Conservation (phyloP, 495 filamentous ascomycete genomes). For the Collariella sp. region DNA sequence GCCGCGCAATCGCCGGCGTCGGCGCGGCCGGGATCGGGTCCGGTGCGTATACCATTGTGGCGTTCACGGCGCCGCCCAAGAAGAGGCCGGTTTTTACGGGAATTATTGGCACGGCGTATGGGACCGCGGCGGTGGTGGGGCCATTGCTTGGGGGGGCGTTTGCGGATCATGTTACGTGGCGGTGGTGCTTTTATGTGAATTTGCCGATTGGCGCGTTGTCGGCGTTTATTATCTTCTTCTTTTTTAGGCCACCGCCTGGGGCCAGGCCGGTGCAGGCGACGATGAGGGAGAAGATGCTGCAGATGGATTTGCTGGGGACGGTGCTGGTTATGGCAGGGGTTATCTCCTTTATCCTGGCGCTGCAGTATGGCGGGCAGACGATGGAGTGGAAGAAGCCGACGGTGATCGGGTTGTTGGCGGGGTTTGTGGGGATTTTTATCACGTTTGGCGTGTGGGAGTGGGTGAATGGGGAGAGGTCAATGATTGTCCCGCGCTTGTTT, state of each 20-base stretch:
- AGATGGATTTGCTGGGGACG: conserved; percentile 61
- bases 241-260: conserved; percentile 21
- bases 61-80: conserved; percentile 33
- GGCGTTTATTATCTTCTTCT: conserved; percentile 47
- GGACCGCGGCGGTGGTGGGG: conserved; percentile 36
- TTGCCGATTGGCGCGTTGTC: conserved; percentile 59
- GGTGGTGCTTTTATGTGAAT: conserved; percentile 80
- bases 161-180: conserved; percentile 32
- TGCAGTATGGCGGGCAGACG: conserved; percentile 71
- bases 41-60: conserved; percentile 38
- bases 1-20: conserved; percentile 48
- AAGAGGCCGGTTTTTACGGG: conserved; percentile 43
- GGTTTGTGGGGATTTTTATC: conserved; percentile 51
- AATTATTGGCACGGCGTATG: conserved; percentile 39
- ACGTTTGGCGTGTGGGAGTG: conserved; percentile 42
- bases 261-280: conserved; percentile 18
- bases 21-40: conserved; percentile 39
- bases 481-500: conserved; percentile 39
- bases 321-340: conserved; percentile 58
- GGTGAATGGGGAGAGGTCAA: conserved; percentile 34
- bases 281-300: conserved; percentile 29
- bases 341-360: conserved; percentile 60
- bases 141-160: conserved; percentile 27
- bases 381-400: conserved; percentile 54
- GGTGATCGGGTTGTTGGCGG: conserved; percentile 60